Evolutionary conservation across 2,329 filamentous ascomycete species (phyloP).

Genomic region (Dendryphion nanum): DNA sequence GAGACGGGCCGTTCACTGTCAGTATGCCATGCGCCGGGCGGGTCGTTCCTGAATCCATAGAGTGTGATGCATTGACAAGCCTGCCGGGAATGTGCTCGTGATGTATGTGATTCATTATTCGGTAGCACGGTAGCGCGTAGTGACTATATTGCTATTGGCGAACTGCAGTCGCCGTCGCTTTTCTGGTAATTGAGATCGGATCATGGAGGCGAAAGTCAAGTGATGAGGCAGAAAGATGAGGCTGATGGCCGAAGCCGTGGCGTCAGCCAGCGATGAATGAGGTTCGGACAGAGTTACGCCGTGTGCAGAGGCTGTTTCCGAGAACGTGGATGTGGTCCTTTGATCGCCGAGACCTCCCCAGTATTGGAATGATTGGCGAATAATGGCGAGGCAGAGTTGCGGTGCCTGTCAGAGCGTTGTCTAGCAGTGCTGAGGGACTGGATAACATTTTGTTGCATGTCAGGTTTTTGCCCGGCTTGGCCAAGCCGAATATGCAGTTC

Average conservation of each 20-base stretch:
- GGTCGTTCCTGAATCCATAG: slow-evolving; percentile 10
- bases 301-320: slow-evolving; percentile 15
- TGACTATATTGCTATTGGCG: too few species aligned
- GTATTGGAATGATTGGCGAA: slow-evolving; percentile 8
- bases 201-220: too few species aligned
- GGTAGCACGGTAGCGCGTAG: too few species aligned
- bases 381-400: slow-evolving; percentile 5
- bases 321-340: slow-evolving; percentile 17
- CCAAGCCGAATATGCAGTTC: slow-evolving; percentile 18
- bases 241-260: slow-evolving; percentile 5
- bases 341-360: slow-evolving; percentile 14
- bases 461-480: slow-evolving; percentile 8
- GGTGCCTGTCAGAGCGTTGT: slow-evolving; percentile 10
- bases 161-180: too few species aligned
- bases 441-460: slow-evolving; percentile 7
- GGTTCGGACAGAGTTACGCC: slow-evolving; percentile 4
- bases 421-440: slow-evolving; percentile 6
- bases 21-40: slow-evolving; percentile 6
- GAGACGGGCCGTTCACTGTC: slow-evolving; percentile 12
- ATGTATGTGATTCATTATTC: too few species aligned
- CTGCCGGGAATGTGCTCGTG: too few species aligned
- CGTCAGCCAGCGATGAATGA: background rate
- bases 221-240: slow-evolving; percentile 9
- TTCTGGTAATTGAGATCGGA: too few species aligned
- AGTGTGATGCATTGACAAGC: too few species aligned